Evolutionary conservation across 225 moss, liverwort and hornwort species (phyloP).

Genomic region (Sphagnum contortum): DNA sequence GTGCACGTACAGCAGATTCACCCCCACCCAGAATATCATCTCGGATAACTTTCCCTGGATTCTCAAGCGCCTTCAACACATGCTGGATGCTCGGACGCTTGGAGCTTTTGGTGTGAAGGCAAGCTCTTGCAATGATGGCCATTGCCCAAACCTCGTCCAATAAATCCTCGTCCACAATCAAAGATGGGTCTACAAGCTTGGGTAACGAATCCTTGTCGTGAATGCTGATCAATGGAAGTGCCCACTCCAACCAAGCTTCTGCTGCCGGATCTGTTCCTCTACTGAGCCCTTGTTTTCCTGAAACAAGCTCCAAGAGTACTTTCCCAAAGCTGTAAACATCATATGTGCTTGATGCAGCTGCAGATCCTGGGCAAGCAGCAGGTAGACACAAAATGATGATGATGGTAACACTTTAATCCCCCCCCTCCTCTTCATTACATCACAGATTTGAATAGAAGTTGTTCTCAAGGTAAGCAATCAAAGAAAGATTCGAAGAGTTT

Average conservation of each 20-base stretch:
- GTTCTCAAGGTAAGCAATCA: too few species aligned
- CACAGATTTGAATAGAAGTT: too few species aligned
- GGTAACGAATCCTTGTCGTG: conserved; percentile 90
- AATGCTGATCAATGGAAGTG: conserved; percentile 75
- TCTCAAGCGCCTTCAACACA: conserved; percentile 80
- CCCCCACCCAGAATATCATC: conserved; percentile 63
- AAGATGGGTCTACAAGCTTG: conserved; percentile 80
- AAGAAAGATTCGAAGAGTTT: too few species aligned
- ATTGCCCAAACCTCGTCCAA: conserved; percentile 98
- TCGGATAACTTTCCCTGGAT: conserved; percentile 89
- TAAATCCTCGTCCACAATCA: conserved; percentile 90
- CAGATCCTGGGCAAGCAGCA: conserved; percentile 30
- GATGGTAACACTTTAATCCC: too few species aligned
- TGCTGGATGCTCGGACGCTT: conserved; percentile 94
- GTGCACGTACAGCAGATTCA: conserved; percentile 68
- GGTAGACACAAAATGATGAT: too few species aligned
- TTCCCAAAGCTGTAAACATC: conserved; percentile 93
- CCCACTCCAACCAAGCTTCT: conserved; percentile 96
- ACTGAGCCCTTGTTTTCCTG: conserved; percentile 85
- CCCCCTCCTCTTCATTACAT: too few species aligned
- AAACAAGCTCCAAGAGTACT: conserved; percentile 82
- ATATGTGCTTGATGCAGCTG: conserved; percentile 55
- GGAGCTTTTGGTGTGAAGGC: conserved; percentile 67
- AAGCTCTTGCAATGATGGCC: conserved; percentile 88
- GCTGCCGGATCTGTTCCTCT: conserved; percentile 60